phyloP scores from a whole-genome alignment of 352 stramenopile genomes.

The Phytophthora sp. region DNA sequence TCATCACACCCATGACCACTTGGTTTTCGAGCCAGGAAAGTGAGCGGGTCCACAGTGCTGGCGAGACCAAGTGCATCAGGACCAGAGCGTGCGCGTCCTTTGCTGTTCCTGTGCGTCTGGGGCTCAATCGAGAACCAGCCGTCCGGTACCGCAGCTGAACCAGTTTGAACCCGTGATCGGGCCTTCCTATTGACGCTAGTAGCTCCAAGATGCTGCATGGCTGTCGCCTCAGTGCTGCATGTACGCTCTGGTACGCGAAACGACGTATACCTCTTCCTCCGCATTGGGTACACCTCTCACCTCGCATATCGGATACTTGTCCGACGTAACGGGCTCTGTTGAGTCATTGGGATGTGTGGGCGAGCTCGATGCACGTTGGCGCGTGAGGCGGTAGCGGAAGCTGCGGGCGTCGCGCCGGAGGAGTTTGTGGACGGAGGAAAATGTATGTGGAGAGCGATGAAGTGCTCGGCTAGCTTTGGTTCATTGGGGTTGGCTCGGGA shows the following conservation, averaged over 20 bases:
- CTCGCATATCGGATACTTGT: conserved; percentile 9
- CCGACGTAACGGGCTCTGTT: conserved; percentile 1
- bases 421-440: conserved; percentile 78
- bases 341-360: conserved; percentile 62
- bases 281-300: conserved; percentile 10
- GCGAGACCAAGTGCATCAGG: conserved; percentile 42
- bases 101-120: conserved; percentile 9
- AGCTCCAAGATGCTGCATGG: conserved; percentile 18
- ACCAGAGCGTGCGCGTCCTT: conserved; percentile 8
- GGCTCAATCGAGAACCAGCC: conserved; percentile 45
- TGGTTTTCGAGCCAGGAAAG: conserved; percentile 32
- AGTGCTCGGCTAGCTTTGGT: neutral
- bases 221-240: neutral
- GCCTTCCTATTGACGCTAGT: conserved; percentile 8
- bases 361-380: conserved; percentile 65
- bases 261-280: conserved; percentile 14
- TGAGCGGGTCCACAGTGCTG: conserved; percentile 35
- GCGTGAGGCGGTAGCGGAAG: conserved; percentile 55
- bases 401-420: conserved; percentile 46
- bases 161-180: neutral
- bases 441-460: conserved; percentile 41
- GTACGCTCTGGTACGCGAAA: conserved; percentile 16
- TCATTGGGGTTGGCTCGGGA: neutral
- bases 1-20: neutral
- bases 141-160: conserved; percentile 20